Conservation (phyloP, 2,329 filamentous ascomycete genomes). For the Microsporum canis region DNA sequence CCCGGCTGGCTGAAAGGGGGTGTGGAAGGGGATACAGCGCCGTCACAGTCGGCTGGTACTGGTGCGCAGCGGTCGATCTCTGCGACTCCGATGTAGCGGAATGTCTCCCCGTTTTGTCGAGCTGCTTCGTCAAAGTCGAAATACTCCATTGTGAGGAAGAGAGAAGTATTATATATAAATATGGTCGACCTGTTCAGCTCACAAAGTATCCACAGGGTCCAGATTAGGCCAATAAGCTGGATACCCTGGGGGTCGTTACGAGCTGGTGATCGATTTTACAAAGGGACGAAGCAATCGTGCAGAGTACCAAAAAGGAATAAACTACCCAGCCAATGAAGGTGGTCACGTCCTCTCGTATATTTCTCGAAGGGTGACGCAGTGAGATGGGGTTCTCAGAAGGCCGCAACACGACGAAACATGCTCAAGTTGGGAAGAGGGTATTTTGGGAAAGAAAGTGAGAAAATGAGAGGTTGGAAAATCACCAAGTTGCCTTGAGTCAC, state of each 20-base stretch:
- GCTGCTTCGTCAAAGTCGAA: conserved; percentile 39
- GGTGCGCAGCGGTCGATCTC: background rate
- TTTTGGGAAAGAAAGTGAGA: background rate
- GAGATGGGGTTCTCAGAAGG: background rate
- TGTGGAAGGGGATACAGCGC: background rate
- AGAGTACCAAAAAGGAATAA: background rate
- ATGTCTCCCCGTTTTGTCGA: conserved; percentile 23
- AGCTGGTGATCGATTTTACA: background rate
- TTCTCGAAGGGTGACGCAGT: background rate
- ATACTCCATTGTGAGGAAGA: conserved; percentile 31
- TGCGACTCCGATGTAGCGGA: background rate
- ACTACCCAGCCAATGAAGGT: background rate
- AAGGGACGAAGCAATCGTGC: background rate
- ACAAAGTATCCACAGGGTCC: conserved; percentile 1
- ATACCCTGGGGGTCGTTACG: background rate
- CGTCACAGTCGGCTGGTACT: background rate
- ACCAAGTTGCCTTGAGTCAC: conserved; percentile 1
- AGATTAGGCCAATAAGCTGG: background rate
- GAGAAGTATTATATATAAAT: background rate
- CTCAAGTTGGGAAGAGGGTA: background rate
- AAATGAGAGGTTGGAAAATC: background rate
- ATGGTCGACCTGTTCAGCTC: background rate
- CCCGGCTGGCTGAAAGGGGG: background rate
- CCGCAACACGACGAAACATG: background rate
- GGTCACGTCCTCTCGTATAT: background rate